Evolutionary conservation across 2,329 filamentous ascomycete genomes (phyloP).

Genomic region (Colletotrichum falcatum): DNA sequence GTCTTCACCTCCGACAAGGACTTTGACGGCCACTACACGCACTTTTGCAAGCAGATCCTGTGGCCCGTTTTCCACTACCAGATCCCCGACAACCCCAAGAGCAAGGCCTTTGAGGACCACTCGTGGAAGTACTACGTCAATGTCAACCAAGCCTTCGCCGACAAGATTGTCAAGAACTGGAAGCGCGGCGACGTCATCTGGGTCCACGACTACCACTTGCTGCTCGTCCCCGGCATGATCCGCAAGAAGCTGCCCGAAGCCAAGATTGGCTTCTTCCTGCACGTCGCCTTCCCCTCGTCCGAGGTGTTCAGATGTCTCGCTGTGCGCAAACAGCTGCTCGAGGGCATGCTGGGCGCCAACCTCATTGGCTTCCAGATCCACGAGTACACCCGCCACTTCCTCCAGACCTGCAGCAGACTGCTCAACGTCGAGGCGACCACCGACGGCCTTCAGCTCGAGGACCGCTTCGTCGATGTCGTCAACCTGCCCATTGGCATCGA

Average conservation of each 20-base stretch:
- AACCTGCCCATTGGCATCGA: constrained; percentile 92
- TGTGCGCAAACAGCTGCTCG: constrained; percentile 85
- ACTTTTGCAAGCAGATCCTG: constrained; percentile 97
- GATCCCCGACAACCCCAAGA: constrained; percentile 97
- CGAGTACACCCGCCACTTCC: constrained; percentile 93
- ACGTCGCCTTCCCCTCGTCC: constrained; percentile 94
- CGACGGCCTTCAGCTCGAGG: constrained; percentile 89
- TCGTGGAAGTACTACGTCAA: constrained; percentile 96
- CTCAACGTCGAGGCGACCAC: constrained; percentile 90
- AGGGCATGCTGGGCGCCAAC: constrained; percentile 94
- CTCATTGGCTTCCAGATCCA: constrained; percentile 93
- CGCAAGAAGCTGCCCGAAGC: constrained; percentile 91
- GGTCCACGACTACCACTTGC: constrained; percentile 95
- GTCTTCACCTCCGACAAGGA: constrained; percentile 92
- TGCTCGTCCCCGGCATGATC: constrained; percentile 90
- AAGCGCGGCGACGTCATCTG: constrained; percentile 93
- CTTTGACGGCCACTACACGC: constrained; percentile 92
- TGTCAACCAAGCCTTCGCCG: constrained; percentile 92
- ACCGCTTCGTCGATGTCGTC: constrained; percentile 91
- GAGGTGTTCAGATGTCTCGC: constrained; percentile 95
- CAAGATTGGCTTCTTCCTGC: constrained; percentile 95
- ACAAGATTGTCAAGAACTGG: constrained; percentile 91
- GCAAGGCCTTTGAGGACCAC: constrained; percentile 97
- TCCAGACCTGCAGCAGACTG: constrained; percentile 94
- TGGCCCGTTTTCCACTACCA: constrained; percentile 99